These are phyloP conservation scores for Rhododendron vialii DNA, from an alignment of 148 eudicot species.

Conservation along the genomic window DNA sequence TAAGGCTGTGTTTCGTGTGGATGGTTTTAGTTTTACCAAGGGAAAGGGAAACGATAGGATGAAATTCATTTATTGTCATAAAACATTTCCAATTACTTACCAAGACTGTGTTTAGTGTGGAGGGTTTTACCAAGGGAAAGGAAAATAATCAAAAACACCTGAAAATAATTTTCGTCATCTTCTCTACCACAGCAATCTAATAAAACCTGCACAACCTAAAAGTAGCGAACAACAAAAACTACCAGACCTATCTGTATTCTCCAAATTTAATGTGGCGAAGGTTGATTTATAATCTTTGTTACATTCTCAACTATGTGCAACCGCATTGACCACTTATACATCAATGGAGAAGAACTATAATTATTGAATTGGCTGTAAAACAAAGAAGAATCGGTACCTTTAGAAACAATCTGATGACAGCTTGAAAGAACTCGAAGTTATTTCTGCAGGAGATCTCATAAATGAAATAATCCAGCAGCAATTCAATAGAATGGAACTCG, in stretches of 20 bases:
- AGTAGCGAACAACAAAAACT: not conserved
- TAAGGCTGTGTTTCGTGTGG: not conserved
- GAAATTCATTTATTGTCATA: not conserved
- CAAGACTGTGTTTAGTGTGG: not conserved
- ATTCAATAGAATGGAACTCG: constrained; percentile 57
- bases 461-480: constrained; percentile 82
- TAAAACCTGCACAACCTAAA: not conserved
- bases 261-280: not conserved
- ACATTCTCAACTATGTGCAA: not conserved
- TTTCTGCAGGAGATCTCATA: constrained; percentile 66
- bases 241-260: not conserved
- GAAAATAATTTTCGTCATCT: not conserved
- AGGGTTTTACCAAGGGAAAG: not conserved
- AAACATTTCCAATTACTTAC: not conserved
- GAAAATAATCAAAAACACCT: not conserved
- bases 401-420: constrained; percentile 72
- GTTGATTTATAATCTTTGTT: not conserved
- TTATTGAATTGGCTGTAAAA: not conserved
- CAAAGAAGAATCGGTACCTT: constrained; percentile 44
- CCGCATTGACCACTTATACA: not conserved
- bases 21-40: not conserved
- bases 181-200: not conserved
- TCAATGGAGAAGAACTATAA: not conserved
- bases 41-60: not conserved
- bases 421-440: constrained; percentile 94